Evolutionary conservation across 2,329 filamentous ascomycete species (phyloP), one percentile per base, ranked within the genome.

Genomic region (Fusarium sp.): DNA sequence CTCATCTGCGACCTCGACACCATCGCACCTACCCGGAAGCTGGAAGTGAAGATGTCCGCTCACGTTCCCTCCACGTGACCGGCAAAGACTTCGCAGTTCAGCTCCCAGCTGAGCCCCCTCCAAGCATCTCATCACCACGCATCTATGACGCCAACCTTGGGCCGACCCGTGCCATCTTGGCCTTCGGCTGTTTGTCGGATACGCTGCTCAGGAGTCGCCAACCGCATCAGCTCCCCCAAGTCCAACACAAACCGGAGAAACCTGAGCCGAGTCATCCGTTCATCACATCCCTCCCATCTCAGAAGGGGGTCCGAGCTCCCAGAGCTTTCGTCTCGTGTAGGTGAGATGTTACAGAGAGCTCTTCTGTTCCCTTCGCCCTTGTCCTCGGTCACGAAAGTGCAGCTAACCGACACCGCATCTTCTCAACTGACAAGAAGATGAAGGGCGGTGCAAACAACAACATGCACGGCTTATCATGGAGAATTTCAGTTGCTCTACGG

Each of bases 271-370:
- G 31, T 29, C 35, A 38, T 60, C 71, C 71, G 68, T 45, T 38
- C 24, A 45, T 47, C n/a, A 56, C 22, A 29, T 35, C 29, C 24
- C 16, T 54, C 67, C 22, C 24, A 2, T 52, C 60, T 24, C 45
- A 64, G 64, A 24, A 24, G 29, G 31, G 59, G 64, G 71, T 58
- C 64, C 52, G 45, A 74, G 71, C 71, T 72, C 22, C 59, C 35
- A 37, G 35, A 67, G 66, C 62, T 70, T 9, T 56, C 54, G 58
- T 66, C 22, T 60, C 47, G 27, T 56, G 24, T 45, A 66, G 54
- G 67, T 74, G 71, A 73, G 60, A 74, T 73, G 38, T 66, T 74
- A 71, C 71, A 71, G 63, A 67, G 62, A 57, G 52, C 52, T 65
- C 52, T 31, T 38, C 37, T 71, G 67, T 62, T 69, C 71, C 67